These are phyloP conservation scores for Paramecium pentaurelia DNA, from an alignment of 73 alveolate species.

Conservation along the genomic window DNA sequence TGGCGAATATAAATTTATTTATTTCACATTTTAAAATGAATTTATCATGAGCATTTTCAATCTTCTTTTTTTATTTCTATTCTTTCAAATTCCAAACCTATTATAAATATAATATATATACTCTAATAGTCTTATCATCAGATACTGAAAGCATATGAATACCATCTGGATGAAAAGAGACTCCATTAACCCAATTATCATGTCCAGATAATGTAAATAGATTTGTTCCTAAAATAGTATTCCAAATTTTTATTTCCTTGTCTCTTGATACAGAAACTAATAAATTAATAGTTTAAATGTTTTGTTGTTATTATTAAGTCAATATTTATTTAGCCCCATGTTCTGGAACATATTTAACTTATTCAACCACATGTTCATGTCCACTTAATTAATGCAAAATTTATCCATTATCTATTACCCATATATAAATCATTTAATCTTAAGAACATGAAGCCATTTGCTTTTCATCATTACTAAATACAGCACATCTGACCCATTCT, in stretches of 20 bases:
- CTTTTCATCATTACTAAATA: slow-evolving; percentile 70
- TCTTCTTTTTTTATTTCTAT: slow-evolving; percentile 44
- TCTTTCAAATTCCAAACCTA: slow-evolving; percentile 55
- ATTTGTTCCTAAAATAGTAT: slow-evolving; percentile 72
- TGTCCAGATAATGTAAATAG: slow-evolving; percentile 83
- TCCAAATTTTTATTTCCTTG: slow-evolving; percentile 85
- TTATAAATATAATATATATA: neutral
- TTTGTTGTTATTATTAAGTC: slow-evolving; percentile 52
- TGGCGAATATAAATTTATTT: slow-evolving; percentile 45
- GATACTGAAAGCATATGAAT: slow-evolving; percentile 45
- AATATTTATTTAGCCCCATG: slow-evolving; percentile 57
- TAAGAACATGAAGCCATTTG: slow-evolving; percentile 80
- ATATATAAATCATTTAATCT: slow-evolving; percentile 80
- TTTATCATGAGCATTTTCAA: slow-evolving; percentile 59
- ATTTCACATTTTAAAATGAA: slow-evolving; percentile 54
- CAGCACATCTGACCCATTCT: slow-evolving; percentile 88
- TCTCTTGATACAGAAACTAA: slow-evolving; percentile 87
- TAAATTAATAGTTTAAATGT: slow-evolving; percentile 64
- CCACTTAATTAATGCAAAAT: slow-evolving; percentile 67
- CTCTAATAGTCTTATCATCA: slow-evolving; percentile 90
- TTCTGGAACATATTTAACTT: slow-evolving; percentile 64
- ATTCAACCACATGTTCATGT: slow-evolving; percentile 78
- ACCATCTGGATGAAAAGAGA: slow-evolving; percentile 80
- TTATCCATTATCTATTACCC: slow-evolving; percentile 73
- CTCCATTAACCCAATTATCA: slow-evolving; percentile 92